These are phyloP conservation scores for Crithidia acanthocephali DNA, from an alignment of 208 protist species.

Conservation along the genomic window DNA sequence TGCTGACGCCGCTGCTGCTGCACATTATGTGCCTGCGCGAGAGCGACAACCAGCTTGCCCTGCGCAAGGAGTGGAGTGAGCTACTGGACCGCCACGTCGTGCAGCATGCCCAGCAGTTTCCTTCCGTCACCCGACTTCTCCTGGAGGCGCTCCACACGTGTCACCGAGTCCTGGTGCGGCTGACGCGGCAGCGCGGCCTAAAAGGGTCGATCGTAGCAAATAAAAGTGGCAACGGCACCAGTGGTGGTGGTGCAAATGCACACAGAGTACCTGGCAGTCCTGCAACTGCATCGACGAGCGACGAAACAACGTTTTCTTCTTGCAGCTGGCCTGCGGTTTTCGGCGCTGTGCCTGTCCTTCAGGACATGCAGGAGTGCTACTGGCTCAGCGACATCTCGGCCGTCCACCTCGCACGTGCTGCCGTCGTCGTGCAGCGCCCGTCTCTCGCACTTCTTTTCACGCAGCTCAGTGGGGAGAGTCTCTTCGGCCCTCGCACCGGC, in stretches of 20 bases:
- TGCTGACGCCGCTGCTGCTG: conserved; percentile 57
- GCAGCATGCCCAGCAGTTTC: conserved; percentile 26
- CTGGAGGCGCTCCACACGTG: conserved; percentile 50
- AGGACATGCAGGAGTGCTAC: conserved; percentile 56
- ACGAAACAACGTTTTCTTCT: not conserved
- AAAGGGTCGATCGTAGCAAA: conserved; percentile 13
- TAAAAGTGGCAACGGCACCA: not conserved
- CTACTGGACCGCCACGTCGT: conserved; percentile 43
- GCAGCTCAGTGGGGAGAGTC: conserved; percentile 64
- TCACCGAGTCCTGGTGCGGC: conserved; percentile 36
- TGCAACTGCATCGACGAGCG: not conserved
- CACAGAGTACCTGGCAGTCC: not conserved
- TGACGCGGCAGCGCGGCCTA: conserved; percentile 49
- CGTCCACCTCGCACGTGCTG: conserved; percentile 46
- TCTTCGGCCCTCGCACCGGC: conserved; percentile 51
- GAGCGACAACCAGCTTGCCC: conserved; percentile 40
- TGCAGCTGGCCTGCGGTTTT: conserved; percentile 21
- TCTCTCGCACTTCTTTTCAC: conserved; percentile 56
- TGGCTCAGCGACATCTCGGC: conserved; percentile 73
- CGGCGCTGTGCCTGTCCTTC: conserved; percentile 43
- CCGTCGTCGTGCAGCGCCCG: conserved; percentile 42
- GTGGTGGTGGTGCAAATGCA: not conserved
- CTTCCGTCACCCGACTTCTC: conserved; percentile 39
- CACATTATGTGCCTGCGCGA: conserved; percentile 64
- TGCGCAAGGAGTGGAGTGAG: conserved; percentile 46